These are phyloP conservation scores for Ceriops decandra DNA, from an alignment of 345 rosid genomes.

Conservation along the genomic window DNA sequence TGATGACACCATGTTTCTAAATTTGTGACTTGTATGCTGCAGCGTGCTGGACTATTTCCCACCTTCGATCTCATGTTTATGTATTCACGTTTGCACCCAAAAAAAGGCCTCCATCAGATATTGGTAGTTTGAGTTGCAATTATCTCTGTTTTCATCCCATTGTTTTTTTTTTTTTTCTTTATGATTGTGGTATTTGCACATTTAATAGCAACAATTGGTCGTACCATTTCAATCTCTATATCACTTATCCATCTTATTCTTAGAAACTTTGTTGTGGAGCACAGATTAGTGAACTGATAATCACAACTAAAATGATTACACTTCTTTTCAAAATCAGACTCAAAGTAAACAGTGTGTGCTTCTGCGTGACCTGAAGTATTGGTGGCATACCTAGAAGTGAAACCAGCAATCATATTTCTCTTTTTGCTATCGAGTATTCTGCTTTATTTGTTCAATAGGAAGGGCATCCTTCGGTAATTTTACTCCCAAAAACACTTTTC, in stretches of 20 bases:
- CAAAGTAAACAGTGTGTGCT: not conserved
- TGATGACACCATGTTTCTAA: constrained; percentile 23
- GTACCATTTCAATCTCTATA: not conserved
- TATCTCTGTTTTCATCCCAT: not conserved
- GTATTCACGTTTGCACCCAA: constrained; percentile 70
- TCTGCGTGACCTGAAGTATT: not conserved
- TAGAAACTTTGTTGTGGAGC: no score
- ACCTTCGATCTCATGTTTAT: constrained; percentile 65
- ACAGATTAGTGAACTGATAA: not conserved
- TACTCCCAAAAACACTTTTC: no score
- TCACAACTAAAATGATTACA: no score
- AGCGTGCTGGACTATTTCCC: constrained; percentile 88
- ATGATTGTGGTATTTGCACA: not conserved
- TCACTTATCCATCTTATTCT: no score
- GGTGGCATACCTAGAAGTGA: not conserved
- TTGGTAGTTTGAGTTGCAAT: constrained; percentile 40
- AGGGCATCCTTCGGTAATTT: no score
- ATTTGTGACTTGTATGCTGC: constrained; percentile 28
- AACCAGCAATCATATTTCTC: not conserved
- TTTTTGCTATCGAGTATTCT: not conserved
- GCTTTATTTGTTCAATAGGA: not conserved
- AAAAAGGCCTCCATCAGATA: constrained; percentile 50
- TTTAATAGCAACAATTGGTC: not conserved
- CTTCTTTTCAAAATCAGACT: no score
- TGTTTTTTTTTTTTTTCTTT: not conserved